These are phyloP conservation scores for Trichoderma gracile DNA, from an alignment of 2,329 filamentous ascomycete genomes.

Conservation along the genomic window DNA sequence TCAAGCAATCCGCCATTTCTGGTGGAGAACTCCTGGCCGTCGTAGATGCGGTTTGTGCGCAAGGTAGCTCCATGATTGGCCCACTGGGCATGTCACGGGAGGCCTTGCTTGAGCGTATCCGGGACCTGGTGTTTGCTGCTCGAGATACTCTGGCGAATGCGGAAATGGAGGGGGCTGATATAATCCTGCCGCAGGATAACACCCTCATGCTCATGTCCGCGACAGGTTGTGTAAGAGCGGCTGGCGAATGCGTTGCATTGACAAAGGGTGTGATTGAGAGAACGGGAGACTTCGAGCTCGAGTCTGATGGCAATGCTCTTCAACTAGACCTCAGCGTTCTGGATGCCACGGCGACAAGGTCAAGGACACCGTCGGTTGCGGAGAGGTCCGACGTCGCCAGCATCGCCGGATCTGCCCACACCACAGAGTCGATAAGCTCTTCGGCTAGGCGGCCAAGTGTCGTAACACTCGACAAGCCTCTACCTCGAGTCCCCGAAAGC, in stretches of 20 bases:
- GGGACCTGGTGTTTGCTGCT: slow-evolving; percentile 77
- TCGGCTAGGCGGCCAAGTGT: slow-evolving; percentile 43
- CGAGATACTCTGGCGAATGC: slow-evolving; percentile 73
- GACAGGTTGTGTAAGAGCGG: slow-evolving; percentile 83
- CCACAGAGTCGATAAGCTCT: slow-evolving; percentile 41
- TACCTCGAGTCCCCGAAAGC: slow-evolving; percentile 61
- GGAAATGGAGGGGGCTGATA: slow-evolving; percentile 69
- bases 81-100: slow-evolving; percentile 68
- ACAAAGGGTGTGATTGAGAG: slow-evolving; percentile 82
- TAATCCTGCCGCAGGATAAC: slow-evolving; percentile 79
- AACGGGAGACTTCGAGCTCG: slow-evolving; percentile 88
- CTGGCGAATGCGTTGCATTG: slow-evolving; percentile 87
- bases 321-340: slow-evolving; percentile 58
- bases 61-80: slow-evolving; percentile 68
- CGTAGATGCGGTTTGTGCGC: slow-evolving; percentile 78
- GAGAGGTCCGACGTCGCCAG: slow-evolving; percentile 43
- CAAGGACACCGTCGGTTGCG: slow-evolving; percentile 37
- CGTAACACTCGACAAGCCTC: slow-evolving; percentile 63
- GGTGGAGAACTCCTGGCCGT: slow-evolving; percentile 78
- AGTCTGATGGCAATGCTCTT: slow-evolving; percentile 61
- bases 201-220: slow-evolving; percentile 74
- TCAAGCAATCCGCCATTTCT: slow-evolving; percentile 79
- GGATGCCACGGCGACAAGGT: slow-evolving; percentile 44
- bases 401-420: slow-evolving; percentile 44
- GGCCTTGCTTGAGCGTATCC: slow-evolving; percentile 76